A percentile compares a stretch with the other conserved stretches of the same genome.
phyloP scores from a whole-genome alignment of 2,329 filamentous ascomycete genomes.

The Sclerotinia spermophila region DNA sequence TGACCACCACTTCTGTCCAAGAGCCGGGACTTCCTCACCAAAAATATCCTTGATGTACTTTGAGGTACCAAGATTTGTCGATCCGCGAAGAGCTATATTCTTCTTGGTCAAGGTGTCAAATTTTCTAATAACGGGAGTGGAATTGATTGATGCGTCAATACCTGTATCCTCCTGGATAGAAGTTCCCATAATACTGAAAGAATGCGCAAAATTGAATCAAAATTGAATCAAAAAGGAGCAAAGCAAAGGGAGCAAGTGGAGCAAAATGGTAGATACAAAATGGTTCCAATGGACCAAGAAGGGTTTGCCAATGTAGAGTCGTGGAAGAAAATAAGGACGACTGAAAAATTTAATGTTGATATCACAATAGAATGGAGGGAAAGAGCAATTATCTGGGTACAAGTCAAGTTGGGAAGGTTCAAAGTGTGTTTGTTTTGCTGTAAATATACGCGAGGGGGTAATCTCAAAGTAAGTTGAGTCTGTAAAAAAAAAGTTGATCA shows the following conservation, averaged over 20 bases:
- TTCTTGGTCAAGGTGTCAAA: background rate
- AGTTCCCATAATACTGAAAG: conserved; percentile 30
- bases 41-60: background rate
- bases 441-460: background rate
- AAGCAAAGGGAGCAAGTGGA: conserved; percentile 18
- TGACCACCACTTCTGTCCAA: background rate
- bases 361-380: background rate
- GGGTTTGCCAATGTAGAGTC: conserved; percentile 23
- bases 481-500: background rate
- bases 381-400: background rate
- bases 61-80: conserved; percentile 33
- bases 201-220: background rate
- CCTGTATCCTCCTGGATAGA: conserved; percentile 18
- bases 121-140: conserved; percentile 30
- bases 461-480: background rate
- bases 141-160: conserved; percentile 25
- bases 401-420: background rate
- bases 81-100: background rate
- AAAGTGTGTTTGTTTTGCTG: background rate
- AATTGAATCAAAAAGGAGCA: conserved; percentile 13
- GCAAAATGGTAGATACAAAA: conserved; percentile 36
- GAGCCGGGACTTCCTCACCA: background rate
- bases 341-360: background rate
- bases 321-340: background rate
- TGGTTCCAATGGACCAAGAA: conserved; percentile 36